Evolutionary conservation across 306 rosid genomes (phyloP), one percentile per base, ranked within the genome.

Genomic region (Quercus wislizeni): DNA sequence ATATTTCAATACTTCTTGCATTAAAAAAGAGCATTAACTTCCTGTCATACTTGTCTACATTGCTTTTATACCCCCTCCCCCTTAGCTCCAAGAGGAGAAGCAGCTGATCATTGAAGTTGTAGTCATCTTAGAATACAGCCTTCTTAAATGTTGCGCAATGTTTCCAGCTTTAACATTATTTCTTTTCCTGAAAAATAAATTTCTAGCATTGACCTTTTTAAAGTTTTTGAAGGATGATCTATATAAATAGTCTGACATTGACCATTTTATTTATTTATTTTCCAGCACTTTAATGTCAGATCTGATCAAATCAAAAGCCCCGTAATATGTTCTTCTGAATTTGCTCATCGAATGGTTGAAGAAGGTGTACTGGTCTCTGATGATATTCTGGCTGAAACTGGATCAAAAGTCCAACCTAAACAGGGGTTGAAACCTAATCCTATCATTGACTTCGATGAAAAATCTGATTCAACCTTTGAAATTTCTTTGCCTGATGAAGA

Each of bases 401-500:
- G 65, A 59, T 59, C 65, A 59, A 59, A 23, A 59, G 31, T 61
- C 78, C 75, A 78, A 63, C 41, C 38, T 76, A 82, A 76, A 12
- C 57, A 33, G 46, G 85, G 80, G 54, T 70, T 67, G 67, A 80
- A 82, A 63, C 51, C 38, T 64, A 77, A 82, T 35, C 72, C 74
- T 76, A 74, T n/a, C 73, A 70, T 73, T 31, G 73, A 69, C 17
- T 56, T 65, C 11, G 76, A 87, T 54, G 85, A 79, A 63, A 12
- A 54, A 49, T 80, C 86, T 31, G 61, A 46, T 58, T 65, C 74
- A 55, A 41, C 68, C 83, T 38, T 25, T 61, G 86, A 83, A 72
- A 51, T 84, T 79, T 51, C 73, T 69, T 82, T 82, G 80, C 94
- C 92, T 57, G 92, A 88, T 56, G 94, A 88, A 82, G 92, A 90